These are phyloP conservation scores for Pseudofabraea citricarpa DNA, from an alignment of 2,329 filamentous ascomycete species.

Conservation along the genomic window DNA sequence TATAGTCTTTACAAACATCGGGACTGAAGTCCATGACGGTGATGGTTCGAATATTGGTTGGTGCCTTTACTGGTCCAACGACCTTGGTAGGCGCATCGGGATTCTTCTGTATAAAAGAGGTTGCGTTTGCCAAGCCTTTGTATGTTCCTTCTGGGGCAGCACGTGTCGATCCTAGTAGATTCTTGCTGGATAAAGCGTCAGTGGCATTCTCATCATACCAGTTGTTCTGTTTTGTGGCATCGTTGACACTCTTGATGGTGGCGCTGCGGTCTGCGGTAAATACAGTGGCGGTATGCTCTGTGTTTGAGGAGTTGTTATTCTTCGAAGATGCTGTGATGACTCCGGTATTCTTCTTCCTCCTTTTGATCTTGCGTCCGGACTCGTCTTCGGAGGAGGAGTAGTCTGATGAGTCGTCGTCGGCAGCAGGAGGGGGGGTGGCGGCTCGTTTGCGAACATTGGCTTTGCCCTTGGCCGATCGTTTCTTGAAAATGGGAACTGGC, in stretches of 20 bases:
- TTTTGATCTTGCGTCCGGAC: slow-evolving; percentile 71
- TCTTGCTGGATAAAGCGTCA: slow-evolving; percentile 36
- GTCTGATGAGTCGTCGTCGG: slow-evolving; percentile 55
- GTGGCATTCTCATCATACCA: slow-evolving; percentile 77
- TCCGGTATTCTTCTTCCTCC: slow-evolving; percentile 64
- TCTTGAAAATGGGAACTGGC: slow-evolving; percentile 72
- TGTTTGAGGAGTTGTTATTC: slow-evolving; percentile 32
- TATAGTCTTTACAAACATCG: slow-evolving; percentile 94
- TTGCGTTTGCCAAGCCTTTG: slow-evolving; percentile 69
- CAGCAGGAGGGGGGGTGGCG: slow-evolving; percentile 69
- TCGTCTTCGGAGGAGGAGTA: slow-evolving; percentile 75
- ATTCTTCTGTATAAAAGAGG: slow-evolving; percentile 72
- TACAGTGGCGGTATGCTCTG: slow-evolving; percentile 46
- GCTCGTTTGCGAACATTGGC: slow-evolving; percentile 76
- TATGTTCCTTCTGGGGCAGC: slow-evolving; percentile 61
- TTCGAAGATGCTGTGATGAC: slow-evolving; percentile 62
- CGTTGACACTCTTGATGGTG: slow-evolving; percentile 64
- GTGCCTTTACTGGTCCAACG: slow-evolving; percentile 82
- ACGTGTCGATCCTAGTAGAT: slow-evolving; percentile 54
- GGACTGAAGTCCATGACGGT: slow-evolving; percentile 88
- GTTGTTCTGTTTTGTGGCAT: slow-evolving; percentile 83
- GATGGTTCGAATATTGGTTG: slow-evolving; percentile 85
- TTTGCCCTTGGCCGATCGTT: slow-evolving; percentile 72
- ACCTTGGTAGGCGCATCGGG: slow-evolving; percentile 64
- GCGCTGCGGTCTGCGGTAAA: slow-evolving; percentile 58